phyloP scores from a whole-genome alignment of 257 asterid genomes.

The Mitragyna speciosa region DNA sequence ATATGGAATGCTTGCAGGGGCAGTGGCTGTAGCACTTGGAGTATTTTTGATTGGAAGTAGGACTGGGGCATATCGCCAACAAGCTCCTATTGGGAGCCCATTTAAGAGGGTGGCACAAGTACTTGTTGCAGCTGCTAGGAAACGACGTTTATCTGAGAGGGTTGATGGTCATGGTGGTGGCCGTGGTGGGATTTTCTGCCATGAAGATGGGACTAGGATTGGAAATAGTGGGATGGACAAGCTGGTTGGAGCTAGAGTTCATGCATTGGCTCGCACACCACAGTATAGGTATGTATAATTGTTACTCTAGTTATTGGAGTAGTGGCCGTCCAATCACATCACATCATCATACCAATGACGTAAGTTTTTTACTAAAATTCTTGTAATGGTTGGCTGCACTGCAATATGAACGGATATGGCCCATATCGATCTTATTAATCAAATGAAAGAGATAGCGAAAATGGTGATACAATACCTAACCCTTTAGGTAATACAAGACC shows the following conservation, averaged over 20 bases:
- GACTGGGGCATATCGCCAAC: constrained; percentile 30
- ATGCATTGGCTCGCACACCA: constrained; percentile 33
- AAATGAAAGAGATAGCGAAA: too few species aligned
- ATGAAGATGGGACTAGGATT: not conserved
- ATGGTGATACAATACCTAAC: too few species aligned
- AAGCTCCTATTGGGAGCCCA: constrained; percentile 71
- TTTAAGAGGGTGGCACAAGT: constrained; percentile 70
- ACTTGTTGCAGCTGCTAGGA: constrained; percentile 54
- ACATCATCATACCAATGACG: too few species aligned
- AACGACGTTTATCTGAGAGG: constrained; percentile 23
- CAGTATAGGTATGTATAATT: constrained; percentile 42
- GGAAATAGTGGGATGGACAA: too few species aligned
- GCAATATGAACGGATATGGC: too few species aligned
- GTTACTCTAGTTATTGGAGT: not conserved
- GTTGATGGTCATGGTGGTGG: not conserved
- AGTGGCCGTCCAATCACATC: not conserved
- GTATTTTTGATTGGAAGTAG: constrained; percentile 46
- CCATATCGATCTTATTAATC: too few species aligned
- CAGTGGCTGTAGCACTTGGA: constrained; percentile 44
- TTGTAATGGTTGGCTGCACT: too few species aligned
- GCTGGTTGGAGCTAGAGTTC: constrained; percentile 15
- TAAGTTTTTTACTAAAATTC: too few species aligned
- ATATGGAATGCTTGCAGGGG: constrained; percentile 54
- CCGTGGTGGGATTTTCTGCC: not conserved
- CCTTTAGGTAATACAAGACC: too few species aligned